These are phyloP conservation scores for Quercus glauca DNA, from an alignment of 306 rosid genomes.

Conservation along the genomic window DNA sequence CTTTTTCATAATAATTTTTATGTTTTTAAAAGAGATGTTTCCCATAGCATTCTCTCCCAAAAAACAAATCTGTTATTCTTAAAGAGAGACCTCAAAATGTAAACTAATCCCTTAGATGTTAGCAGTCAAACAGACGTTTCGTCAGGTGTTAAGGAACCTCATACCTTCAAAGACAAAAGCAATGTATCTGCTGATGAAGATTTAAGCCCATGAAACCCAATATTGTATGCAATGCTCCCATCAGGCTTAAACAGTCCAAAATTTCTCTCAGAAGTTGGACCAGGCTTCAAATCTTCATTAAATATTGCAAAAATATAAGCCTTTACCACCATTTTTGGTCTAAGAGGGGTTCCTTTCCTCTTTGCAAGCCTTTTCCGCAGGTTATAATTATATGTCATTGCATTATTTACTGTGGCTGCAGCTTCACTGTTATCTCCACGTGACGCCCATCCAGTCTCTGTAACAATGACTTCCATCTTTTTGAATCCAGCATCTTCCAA, in stretches of 20 bases:
- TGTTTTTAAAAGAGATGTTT: background rate
- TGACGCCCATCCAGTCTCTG: slow-evolving; percentile 99
- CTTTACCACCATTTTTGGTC: slow-evolving; percentile 74
- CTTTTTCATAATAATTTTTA: background rate
- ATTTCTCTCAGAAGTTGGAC: slow-evolving; percentile 78
- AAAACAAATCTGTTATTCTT: background rate
- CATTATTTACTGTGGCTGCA: slow-evolving; percentile 71
- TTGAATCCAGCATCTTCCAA: slow-evolving; percentile 71
- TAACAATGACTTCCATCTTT: slow-evolving; percentile 84
- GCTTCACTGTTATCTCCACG: slow-evolving; percentile 60
- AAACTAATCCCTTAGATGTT: background rate
- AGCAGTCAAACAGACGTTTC: background rate
- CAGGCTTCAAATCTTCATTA: slow-evolving; percentile 69
- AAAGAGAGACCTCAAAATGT: background rate
- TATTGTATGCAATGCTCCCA: slow-evolving; percentile 80
- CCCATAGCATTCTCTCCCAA: background rate
- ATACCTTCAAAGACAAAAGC: slow-evolving; percentile 65
- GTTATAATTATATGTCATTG: slow-evolving; percentile 85
- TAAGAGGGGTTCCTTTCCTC: slow-evolving; percentile 89
- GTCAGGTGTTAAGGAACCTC: background rate
- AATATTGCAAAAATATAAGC: slow-evolving; percentile 85
- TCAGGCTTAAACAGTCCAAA: slow-evolving; percentile 89
- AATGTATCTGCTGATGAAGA: slow-evolving; percentile 63
- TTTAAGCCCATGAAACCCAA: slow-evolving; percentile 84
- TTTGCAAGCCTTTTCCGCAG: slow-evolving; percentile 88